phyloP scores from a whole-genome alignment of 2,329 filamentous ascomycete genomes.

The Penicillium vulpinum region DNA sequence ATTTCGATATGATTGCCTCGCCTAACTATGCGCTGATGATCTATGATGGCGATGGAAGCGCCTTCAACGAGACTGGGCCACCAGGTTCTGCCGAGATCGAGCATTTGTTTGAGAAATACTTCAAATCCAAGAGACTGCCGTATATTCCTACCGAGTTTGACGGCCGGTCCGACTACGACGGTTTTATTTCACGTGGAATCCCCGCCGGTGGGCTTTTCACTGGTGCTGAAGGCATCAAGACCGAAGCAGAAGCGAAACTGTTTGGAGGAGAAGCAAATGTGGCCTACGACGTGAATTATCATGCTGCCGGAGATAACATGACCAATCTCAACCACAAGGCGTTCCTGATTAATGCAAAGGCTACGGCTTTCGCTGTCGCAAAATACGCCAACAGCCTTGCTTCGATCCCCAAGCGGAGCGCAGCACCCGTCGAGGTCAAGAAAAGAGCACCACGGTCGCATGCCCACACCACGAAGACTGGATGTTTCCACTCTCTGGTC shows the following conservation, averaged over 20 bases:
- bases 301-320: slow-evolving; percentile 54
- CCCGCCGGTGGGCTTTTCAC: slow-evolving; percentile 75
- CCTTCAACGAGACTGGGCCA: slow-evolving; percentile 57
- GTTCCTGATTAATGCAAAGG: slow-evolving; percentile 28
- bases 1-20: slow-evolving; percentile 70
- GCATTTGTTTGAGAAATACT: slow-evolving; percentile 68
- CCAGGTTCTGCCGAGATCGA: slow-evolving; percentile 68
- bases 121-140: slow-evolving; percentile 60
- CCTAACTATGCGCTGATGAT: slow-evolving; percentile 60
- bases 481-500: slow-evolving; percentile 26
- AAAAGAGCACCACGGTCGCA: slow-evolving; percentile 11
- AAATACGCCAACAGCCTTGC: slow-evolving; percentile 28
- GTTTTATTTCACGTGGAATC: slow-evolving; percentile 71
- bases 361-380: slow-evolving; percentile 30
- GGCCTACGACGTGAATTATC: slow-evolving; percentile 60
- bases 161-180: slow-evolving; percentile 76
- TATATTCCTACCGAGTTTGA: slow-evolving; percentile 74
- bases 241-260: slow-evolving; percentile 60
- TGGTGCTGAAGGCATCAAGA: slow-evolving; percentile 76
- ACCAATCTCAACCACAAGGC: slow-evolving; percentile 52
- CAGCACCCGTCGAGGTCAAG: background rate
- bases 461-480: slow-evolving; percentile 18
- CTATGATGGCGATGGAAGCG: slow-evolving; percentile 49
- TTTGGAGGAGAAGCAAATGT: slow-evolving; percentile 70
- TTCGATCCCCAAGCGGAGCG: slow-evolving; percentile 20